Evolutionary conservation across 441 rosid species (phyloP).

Genomic region (Viola pubescens): DNA sequence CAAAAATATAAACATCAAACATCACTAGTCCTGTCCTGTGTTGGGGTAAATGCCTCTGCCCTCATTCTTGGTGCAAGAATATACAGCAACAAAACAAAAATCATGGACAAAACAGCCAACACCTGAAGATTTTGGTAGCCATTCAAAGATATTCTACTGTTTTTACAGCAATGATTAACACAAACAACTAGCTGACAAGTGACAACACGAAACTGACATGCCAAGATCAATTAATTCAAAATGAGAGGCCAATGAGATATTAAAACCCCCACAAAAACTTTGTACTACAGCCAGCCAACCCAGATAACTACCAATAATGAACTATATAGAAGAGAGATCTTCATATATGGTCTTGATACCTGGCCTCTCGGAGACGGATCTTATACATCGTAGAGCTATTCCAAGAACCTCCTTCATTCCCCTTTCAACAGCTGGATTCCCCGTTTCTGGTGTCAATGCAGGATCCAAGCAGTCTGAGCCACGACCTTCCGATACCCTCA

Average conservation of each 20-base stretch:
- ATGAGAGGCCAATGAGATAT: constrained; percentile 39
- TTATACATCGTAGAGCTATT: constrained; percentile 66
- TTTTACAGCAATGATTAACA: constrained; percentile 27
- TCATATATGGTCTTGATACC: constrained; percentile 95
- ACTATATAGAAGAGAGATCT: constrained; percentile 87
- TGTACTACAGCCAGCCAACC: constrained; percentile 2
- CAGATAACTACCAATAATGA: background rate
- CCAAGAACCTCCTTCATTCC: constrained; percentile 93
- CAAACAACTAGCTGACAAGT: constrained; percentile 12
- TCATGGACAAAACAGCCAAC: background rate
- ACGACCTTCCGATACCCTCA: constrained; percentile 65
- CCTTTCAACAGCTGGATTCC: constrained; percentile 52
- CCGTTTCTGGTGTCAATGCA: constrained; percentile 44
- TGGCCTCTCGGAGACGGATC: constrained; percentile 82
- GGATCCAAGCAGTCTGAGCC: constrained; percentile 69
- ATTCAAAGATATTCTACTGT: constrained; percentile 21
- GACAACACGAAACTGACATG: constrained; percentile 13
- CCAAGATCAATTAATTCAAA: constrained; percentile 5
- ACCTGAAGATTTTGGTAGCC: constrained; percentile 19
- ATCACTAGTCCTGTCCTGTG: too few relatives aligned
- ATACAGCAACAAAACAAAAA: too few relatives aligned
- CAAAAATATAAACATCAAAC: too few relatives aligned
- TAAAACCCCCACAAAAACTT: constrained; percentile 25
- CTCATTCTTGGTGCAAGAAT: too few relatives aligned
- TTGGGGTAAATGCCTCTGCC: too few relatives aligned